Conservation (phyloP, 129 eudicot genomes). For the Deinandra increscens region DNA sequence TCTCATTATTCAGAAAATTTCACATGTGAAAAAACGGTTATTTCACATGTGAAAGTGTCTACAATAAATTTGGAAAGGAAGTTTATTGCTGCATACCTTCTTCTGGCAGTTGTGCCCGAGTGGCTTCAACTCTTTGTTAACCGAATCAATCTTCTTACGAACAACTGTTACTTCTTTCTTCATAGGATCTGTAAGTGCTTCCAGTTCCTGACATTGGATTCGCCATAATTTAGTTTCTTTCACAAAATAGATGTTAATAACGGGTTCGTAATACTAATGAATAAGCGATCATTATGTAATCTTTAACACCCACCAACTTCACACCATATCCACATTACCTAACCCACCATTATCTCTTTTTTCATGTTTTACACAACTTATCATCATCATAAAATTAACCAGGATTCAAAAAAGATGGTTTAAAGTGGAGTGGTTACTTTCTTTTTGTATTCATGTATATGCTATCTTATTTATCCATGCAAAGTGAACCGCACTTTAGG, state of each 20-base stretch:
- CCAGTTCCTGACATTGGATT: constrained; percentile 64
- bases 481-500: neutral
- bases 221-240: constrained; percentile 20
- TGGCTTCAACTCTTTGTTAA: constrained; percentile 84
- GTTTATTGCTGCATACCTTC: constrained; percentile 49
- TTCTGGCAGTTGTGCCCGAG: constrained; percentile 76
- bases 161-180: constrained; percentile 71
- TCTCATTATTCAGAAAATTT: no score
- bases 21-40: no score
- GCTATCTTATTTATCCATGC: neutral
- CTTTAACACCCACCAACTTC: constrained; percentile 29
- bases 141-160: constrained; percentile 79
- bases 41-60: no score
- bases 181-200: constrained; percentile 83
- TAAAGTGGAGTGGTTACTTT: constrained; percentile 8
- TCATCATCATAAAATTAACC: constrained; percentile 19
- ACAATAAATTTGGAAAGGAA: neutral
- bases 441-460: neutral
- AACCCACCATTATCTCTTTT: constrained; percentile 32
- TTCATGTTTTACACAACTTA: constrained; percentile 23
- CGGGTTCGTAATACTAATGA: constrained; percentile 1
- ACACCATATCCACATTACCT: constrained; percentile 33
- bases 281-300: constrained; percentile 1
- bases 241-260: neutral
- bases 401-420: constrained; percentile 10